These are phyloP conservation scores for Pseudofabraea citricarpa DNA, from an alignment of 2,329 filamentous ascomycete species.

Conservation along the genomic window DNA sequence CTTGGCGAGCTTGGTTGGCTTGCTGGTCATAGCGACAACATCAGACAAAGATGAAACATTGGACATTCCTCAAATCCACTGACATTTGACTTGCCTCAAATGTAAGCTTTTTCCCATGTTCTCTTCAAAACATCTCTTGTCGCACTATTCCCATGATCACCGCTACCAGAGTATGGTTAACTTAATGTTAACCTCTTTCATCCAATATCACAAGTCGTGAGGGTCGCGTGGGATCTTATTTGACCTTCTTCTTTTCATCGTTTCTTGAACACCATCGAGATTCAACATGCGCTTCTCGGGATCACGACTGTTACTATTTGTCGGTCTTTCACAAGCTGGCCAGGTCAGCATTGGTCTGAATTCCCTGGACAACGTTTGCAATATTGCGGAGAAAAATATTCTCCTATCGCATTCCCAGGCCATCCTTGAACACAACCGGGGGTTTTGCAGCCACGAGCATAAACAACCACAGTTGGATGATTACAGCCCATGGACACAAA, in stretches of 20 bases:
- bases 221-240: not conserved
- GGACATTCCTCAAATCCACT: too few species aligned
- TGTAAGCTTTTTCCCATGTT: not conserved
- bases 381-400: not conserved
- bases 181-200: not conserved
- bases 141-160: not conserved
- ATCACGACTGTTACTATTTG: not conserved
- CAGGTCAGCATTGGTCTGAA: not conserved
- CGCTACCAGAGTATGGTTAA: not conserved
- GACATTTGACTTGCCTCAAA: too few species aligned
- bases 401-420: not conserved
- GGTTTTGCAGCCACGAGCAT: not conserved
- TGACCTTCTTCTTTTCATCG: not conserved
- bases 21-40: too few species aligned
- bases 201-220: not conserved
- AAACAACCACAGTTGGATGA: not conserved
- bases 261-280: not conserved
- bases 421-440: not conserved
- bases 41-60: not conserved
- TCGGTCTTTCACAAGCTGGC: not conserved
- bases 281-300: not conserved
- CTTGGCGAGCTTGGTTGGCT: too few species aligned
- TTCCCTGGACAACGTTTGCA: not conserved
- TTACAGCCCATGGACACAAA: conserved; percentile 15
- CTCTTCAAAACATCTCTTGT: not conserved